Percentiles rank a stretch among this genome's conserved stretches.
These are phyloP conservation scores for Cyphellophora attinorum DNA, from an alignment of 2,329 filamentous ascomycete genomes.

Conservation along the genomic window DNA sequence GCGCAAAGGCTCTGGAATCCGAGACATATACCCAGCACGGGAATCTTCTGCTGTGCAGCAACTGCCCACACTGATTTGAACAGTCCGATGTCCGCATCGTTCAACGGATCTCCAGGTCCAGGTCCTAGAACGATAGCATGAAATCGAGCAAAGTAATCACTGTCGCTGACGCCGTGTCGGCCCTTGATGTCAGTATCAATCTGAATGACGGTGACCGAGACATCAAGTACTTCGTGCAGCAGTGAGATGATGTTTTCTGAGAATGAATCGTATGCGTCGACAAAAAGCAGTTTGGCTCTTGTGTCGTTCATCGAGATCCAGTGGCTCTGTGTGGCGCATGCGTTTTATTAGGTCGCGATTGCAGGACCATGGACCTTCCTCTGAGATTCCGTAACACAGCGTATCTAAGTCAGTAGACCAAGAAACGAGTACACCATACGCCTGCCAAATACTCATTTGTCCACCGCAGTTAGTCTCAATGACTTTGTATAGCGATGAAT, in stretches of 20 bases:
- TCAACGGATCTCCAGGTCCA: slow-evolving; percentile 72
- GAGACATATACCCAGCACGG: slow-evolving; percentile 79
- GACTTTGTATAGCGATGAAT: no score
- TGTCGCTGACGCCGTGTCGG: slow-evolving; percentile 18
- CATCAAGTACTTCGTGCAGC: slow-evolving; percentile 59
- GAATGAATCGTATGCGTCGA: slow-evolving; percentile 96
- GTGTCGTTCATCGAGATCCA: neutral
- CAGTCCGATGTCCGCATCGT: slow-evolving; percentile 67
- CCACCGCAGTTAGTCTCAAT: no score
- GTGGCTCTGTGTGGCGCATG: no score
- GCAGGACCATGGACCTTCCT: no score
- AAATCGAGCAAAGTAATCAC: slow-evolving; percentile 26
- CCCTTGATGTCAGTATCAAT: slow-evolving; percentile 53
- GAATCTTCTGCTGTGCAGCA: slow-evolving; percentile 49
- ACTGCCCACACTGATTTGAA: slow-evolving; percentile 69
- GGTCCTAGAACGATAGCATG: slow-evolving; percentile 85
- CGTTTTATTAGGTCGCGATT: no score
- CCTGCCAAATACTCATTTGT: no score
- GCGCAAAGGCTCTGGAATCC: slow-evolving; percentile 76
- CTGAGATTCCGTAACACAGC: no score
- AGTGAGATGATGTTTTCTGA: slow-evolving; percentile 88
- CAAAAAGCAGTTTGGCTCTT: slow-evolving; percentile 59
- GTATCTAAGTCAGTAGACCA: no score
- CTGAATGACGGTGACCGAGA: slow-evolving; percentile 59
- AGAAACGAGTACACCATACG: no score